Evolutionary conservation across 2,329 filamentous ascomycete species (phyloP).

Genomic region (Plectosphaerella plurivora): DNA sequence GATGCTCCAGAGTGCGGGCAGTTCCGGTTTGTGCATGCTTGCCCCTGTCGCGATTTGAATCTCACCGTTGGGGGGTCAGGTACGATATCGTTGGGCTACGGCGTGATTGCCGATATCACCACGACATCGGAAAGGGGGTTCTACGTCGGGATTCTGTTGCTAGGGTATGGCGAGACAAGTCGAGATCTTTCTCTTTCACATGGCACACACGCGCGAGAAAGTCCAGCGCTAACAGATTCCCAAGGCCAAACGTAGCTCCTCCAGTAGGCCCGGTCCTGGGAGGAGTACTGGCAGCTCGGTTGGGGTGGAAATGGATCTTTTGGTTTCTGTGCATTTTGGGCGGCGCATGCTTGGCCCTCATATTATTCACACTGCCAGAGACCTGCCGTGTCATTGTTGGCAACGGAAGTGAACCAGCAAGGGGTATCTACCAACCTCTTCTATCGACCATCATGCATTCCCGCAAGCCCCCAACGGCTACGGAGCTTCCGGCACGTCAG

Average conservation of each 20-base stretch:
- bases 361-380: slow-evolving; percentile 38
- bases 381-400: neutral
- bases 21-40: slow-evolving; percentile 33
- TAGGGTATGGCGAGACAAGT: slow-evolving; percentile 13
- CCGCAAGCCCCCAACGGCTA: neutral
- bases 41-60: neutral
- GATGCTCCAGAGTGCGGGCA: slow-evolving; percentile 48
- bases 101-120: slow-evolving; percentile 54
- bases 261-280: slow-evolving; percentile 42
- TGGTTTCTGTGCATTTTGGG: slow-evolving; percentile 46
- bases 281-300: slow-evolving; percentile 39
- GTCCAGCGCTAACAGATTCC: neutral
- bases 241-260: slow-evolving; percentile 7
- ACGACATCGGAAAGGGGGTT: slow-evolving; percentile 51
- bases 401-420: neutral
- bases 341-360: slow-evolving; percentile 29
- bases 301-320: slow-evolving; percentile 51
- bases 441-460: neutral
- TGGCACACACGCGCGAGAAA: too few species aligned
- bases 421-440: neutral
- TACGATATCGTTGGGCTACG: slow-evolving; percentile 44
- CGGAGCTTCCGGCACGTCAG: neutral
- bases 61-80: neutral
- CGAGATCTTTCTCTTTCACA: too few species aligned
- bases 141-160: slow-evolving; percentile 44